Evolutionary conservation across 768 basidiomycete genomes (phyloP).

Genomic region (Boletus subparvulus): DNA sequence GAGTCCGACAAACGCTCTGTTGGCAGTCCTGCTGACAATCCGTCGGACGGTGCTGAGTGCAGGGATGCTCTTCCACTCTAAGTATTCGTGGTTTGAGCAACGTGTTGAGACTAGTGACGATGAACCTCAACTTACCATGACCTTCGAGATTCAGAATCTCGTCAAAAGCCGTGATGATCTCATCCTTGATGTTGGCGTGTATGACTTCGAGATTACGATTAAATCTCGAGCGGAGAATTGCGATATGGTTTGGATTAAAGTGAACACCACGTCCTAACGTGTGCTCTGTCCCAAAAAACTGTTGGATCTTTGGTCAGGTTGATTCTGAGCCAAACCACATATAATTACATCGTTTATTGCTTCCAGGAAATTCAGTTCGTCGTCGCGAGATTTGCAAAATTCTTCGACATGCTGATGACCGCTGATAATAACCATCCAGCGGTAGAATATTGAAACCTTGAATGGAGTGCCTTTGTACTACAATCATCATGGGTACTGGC

Average conservation of each 20-base stretch:
- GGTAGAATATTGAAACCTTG: constrained; percentile 27
- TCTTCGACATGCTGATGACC: constrained; percentile 38
- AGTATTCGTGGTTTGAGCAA: neutral
- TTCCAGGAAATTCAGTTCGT: constrained; percentile 35
- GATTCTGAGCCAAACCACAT: neutral
- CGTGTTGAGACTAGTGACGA: neutral
- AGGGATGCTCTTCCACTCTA: constrained; percentile 16
- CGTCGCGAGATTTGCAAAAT: constrained; percentile 39
- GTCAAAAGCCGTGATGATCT: constrained; percentile 41
- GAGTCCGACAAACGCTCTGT: constrained; percentile 14
- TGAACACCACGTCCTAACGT: constrained; percentile 36
- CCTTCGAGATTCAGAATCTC: constrained; percentile 32
- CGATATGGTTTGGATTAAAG: constrained; percentile 32
- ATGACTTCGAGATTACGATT: constrained; percentile 39
- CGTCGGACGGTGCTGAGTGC: neutral
- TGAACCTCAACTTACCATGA: constrained; percentile 11
- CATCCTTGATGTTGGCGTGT: constrained; percentile 44
- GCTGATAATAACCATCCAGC: constrained; percentile 42
- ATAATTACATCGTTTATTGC: constrained; percentile 11
- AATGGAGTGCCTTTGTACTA: constrained; percentile 33
- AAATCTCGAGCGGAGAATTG: constrained; percentile 31
- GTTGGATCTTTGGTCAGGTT: neutral
- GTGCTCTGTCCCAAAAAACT: constrained; percentile 40
- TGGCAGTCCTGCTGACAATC: constrained; percentile 8
- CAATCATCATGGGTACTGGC: neutral